Base-by-base conservation (phyloP, 352 stramenopile genomes). In the Globisporangium spiculum region DNA sequence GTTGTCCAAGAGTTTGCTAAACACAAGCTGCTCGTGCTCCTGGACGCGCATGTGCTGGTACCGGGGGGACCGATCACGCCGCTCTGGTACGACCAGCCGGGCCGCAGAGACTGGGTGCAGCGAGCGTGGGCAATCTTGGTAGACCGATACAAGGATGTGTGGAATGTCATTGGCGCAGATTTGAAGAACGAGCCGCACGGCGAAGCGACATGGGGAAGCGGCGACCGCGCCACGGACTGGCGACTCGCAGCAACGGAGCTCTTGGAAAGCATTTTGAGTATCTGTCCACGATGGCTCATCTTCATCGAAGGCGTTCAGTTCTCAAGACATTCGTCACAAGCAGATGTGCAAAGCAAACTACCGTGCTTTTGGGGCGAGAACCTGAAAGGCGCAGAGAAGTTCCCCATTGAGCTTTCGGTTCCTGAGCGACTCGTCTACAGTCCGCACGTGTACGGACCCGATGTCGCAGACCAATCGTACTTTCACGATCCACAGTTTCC, bases 161-260 rank as follows among this genome's bases (percentile, higher is more conserved):
- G 79, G 81, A 87, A 89, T 34, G 79, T 87, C 1, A 50, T 89
- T 6, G 81, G 71, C 4, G 75, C 79, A 0, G 81, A 89, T 65
- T 53, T 89, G 10, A 86, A 83, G 65, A 89, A 89, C 66, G 81
- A 89, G 16, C 81, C 81, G 1, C 81, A 89, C 65, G 81, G 76
- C 8, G 60, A 72, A 12, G 81, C 81, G 1, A 73, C 77, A 1
- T 89, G 81, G 81, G 81, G 81, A 2, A 77, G 64, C 3, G 70
- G 65, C 44, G 70, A 78, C 59, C n/a, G 67, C 4, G 59, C 50
- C 7, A 86, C 72, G 3, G 81, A 89, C 74, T 89, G 79, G 79
- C 79, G 72, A 46, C 75, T 87, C 24, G 75, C 75, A 12, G 70
- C 79, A 8, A 72, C 61, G 54, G 63, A 64, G 2, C 44, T 81